Base-by-base conservation (phyloP, 768 basidiomycete genomes). In the Pleurotus giganteus region DNA sequence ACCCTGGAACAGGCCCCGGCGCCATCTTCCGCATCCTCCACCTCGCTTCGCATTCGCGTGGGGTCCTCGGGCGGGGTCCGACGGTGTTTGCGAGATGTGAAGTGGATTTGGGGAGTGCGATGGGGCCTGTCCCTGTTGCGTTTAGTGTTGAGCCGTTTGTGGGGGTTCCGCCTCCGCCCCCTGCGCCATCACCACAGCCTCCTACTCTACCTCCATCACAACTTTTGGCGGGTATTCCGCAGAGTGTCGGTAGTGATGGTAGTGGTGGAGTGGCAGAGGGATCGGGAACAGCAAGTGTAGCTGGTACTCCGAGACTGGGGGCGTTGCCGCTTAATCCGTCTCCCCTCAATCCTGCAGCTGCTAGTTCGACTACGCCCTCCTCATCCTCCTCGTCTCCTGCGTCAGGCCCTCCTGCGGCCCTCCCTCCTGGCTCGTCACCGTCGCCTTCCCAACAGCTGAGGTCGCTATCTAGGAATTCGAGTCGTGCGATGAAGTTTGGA, bases 81-180 rank as follows among this genome's bases (percentile, higher is more conserved):
- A 89, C 89, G 11, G 77, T 91, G 4, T 89, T 86, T 57, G 88
- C 79, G 0, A 68, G 76, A 17, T 82, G 76, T 19, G 75, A 79
- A 21, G 61, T 61, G 12, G 88, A 89, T 54, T 62, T 91, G 37
- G 61, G 60, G 19, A 63, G 52, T 26, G 71, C 86, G 12, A 63
- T 69, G 24, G 80, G 81, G 0, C 87, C 88, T 1, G 83, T 90
- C 0, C 82, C 81, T 0, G 83, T 90, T 41, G 58, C 73, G 6
- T 90, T 85, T 63, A 77, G 77, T 32, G 54, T 81, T 4, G 84
- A 86, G 31, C 84, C 84, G 0, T 73, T 72, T 8, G 53, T 60
- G 4, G 44, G 54, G 31, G 37, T 57, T 11, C 50, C 60, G 11
- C 49, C 54, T 21, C 31, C 47, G 11, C 46, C 63, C 21, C 13